A percentile compares a stretch with the other conserved stretches of the same genome.
phyloP scores from a whole-genome alignment of 257 asterid species.

The Ehretia macrophylla region DNA sequence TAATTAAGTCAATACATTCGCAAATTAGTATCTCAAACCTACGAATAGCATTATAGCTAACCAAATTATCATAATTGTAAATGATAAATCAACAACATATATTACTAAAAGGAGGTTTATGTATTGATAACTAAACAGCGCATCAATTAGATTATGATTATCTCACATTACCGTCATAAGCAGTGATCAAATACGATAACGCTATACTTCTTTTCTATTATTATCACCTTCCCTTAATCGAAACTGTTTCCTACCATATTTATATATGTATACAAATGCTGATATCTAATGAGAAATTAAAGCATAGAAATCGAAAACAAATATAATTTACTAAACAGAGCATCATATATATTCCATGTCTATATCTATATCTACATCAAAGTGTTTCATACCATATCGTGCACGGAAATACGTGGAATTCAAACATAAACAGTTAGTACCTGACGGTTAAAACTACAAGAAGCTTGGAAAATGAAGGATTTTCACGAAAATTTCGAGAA shows the following conservation, averaged over 20 bases:
- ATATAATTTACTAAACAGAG: not conserved
- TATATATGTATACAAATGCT: too few relatives aligned
- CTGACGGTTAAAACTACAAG: constrained; percentile 27
- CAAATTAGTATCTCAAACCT: not conserved
- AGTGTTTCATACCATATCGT: not conserved
- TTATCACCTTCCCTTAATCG: not conserved
- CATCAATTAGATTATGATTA: too few relatives aligned
- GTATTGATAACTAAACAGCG: too few relatives aligned
- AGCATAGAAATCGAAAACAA: too few relatives aligned
- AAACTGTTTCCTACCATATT: too few relatives aligned
- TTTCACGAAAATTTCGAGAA: constrained; percentile 52
- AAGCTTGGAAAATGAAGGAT: constrained; percentile 30
- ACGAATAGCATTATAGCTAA: too few relatives aligned
- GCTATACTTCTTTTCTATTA: not conserved
- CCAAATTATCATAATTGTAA: too few relatives aligned
- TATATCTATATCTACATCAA: not conserved
- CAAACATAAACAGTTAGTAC: constrained; percentile 51
- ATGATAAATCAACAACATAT: too few relatives aligned
- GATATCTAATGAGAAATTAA: too few relatives aligned
- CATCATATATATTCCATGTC: not conserved
- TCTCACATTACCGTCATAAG: too few relatives aligned
- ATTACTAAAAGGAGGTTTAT: too few relatives aligned
- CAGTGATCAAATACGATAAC: not conserved
- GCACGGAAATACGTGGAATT: constrained; percentile 5
- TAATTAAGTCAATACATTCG: not conserved